Conservation (phyloP, 208 protist genomes). For the Crithidia sp. region DNA sequence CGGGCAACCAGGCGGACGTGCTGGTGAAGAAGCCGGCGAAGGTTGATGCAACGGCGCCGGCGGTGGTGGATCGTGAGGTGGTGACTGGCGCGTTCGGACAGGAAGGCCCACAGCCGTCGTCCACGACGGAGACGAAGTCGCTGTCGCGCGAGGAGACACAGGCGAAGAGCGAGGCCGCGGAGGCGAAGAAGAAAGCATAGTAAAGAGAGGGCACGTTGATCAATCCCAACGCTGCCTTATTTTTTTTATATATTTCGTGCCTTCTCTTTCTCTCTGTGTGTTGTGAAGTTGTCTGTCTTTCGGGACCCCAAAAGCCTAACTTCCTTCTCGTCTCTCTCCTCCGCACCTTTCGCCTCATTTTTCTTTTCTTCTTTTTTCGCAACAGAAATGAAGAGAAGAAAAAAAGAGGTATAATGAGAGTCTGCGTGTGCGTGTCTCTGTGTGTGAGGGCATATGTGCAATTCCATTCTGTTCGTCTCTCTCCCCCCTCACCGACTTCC, state of each 20-base stretch:
- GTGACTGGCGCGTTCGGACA: not conserved
- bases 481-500: no score
- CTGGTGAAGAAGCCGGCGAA: slow-evolving; percentile 9
- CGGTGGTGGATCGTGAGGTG: not conserved
- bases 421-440: no score
- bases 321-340: no score
- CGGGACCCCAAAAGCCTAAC: no score
- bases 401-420: no score
- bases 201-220: not conserved
- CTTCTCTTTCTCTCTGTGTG: not conserved
- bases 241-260: not conserved
- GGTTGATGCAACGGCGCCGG: not conserved
- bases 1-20: slow-evolving; percentile 10
- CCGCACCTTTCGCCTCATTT: no score
- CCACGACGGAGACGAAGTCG: not conserved
- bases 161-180: not conserved
- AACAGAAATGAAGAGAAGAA: no score
- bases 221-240: not conserved
- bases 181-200: not conserved
- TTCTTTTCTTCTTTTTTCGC: no score
- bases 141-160: not conserved
- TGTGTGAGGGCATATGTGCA: no score
- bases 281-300: not conserved
- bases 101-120: not conserved
- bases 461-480: no score